Evolutionary conservation across 1,284 basidiomycete species (phyloP), one percentile per base, ranked within the genome.

Genomic region (Melampsora abietis-canadensis): DNA sequence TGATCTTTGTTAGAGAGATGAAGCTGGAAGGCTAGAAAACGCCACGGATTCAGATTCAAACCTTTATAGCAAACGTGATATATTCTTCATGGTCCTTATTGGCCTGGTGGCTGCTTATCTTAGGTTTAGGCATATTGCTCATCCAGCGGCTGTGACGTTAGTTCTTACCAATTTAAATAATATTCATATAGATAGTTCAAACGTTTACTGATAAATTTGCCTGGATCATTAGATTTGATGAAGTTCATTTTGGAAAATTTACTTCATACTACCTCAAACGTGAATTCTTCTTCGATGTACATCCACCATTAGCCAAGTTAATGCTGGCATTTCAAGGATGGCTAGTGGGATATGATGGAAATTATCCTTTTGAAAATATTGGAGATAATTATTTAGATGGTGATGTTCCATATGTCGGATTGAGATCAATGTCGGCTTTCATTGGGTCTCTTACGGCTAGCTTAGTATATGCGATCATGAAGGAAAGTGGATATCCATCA

Each of bases 201-300:
- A 44, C 10, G 0, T 15, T 44, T 44, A 44, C 40, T 69, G 47
- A 63, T 24, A 40, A n/a, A 14, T 54, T 34, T 27, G 27, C 2
- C 62, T 40, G 61, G 6, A 24, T 40, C 31, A 47, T 74, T 78
- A 94, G 92, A 51, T 97, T 97, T 82, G 94, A 97, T 82, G 94
- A 97, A 84, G 94, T 97, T 15, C 94, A 97, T 81, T 97, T 96
- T 81, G 93, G 93, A 77, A 92, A 81, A 84, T 94, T 98, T 82
- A 93, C 94, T 21, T 88, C 90, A 6, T 91, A 92, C 82, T 97
- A 97, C 83, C 88, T 97, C 79, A 85, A 85, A 69, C 86, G 93
- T 77, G 88, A 96, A 83, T 99, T 96, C 84, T 98, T 98, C 84
- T 99, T 99, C 85, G 96, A 99, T 82, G 96, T 99, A 4, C 96